These are phyloP conservation scores for Wickerhamiella allomyrinae DNA, from an alignment of 805 yeast species.

Conservation along the genomic window DNA sequence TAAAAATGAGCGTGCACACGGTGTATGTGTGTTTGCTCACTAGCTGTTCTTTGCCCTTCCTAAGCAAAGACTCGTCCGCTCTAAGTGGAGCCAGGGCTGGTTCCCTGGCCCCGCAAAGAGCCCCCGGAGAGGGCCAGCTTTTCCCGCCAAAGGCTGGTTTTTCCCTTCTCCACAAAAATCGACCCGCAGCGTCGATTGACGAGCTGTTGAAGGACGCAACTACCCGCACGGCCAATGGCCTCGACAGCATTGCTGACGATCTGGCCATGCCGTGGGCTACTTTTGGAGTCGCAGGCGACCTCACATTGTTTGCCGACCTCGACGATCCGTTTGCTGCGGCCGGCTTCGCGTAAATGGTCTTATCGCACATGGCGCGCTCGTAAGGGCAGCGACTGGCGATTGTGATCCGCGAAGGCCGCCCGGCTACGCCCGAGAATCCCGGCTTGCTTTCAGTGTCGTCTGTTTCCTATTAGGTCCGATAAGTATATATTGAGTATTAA, in stretches of 20 bases:
- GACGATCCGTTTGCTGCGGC: not conserved
- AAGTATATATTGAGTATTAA: not conserved
- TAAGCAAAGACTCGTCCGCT: too few species aligned
- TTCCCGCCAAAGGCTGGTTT: slow-evolving; percentile 2
- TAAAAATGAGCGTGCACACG: too few species aligned
- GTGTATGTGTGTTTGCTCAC: too few species aligned
- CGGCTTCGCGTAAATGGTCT: slow-evolving; percentile 1
- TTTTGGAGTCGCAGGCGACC: slow-evolving; percentile 17
- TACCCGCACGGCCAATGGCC: slow-evolving; percentile 14
- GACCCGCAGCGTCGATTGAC: slow-evolving; percentile 24
- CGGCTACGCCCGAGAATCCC: not conserved
- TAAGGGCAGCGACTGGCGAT: not conserved
- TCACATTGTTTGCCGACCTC: slow-evolving; percentile 14
- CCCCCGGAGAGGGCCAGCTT: not conserved
- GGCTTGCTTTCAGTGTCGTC: not conserved
- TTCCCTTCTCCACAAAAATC: slow-evolving; percentile 12
- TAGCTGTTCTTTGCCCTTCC: too few species aligned
- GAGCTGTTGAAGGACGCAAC: slow-evolving; percentile 16
- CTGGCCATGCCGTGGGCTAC: slow-evolving; percentile 9
- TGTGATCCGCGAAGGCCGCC: not conserved
- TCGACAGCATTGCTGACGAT: slow-evolving; percentile 10
- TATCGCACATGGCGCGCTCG: slow-evolving; percentile 18
- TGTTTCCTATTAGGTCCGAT: not conserved
- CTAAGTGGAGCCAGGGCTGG: too few species aligned
- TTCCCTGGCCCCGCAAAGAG: too few species aligned